Evolutionary conservation across 306 rosid species (phyloP).

Genomic region (Arachis hypogaea): DNA sequence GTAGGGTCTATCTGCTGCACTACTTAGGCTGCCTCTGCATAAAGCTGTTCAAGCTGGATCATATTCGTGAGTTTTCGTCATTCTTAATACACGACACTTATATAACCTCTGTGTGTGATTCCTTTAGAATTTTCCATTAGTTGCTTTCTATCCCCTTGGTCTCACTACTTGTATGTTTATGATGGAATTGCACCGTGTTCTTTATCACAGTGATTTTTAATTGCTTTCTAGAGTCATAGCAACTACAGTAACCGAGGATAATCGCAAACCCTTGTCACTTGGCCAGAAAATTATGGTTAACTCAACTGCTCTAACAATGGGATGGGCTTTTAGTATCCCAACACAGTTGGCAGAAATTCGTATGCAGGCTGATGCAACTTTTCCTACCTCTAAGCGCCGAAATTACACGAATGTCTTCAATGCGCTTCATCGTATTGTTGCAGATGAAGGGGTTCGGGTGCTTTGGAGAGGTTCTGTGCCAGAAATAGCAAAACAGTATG

Average conservation of each 20-base stretch:
- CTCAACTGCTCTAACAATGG: constrained; percentile 95
- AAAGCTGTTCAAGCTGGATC: constrained; percentile 95
- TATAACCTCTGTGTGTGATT: not conserved
- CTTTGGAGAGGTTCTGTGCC: constrained; percentile 99
- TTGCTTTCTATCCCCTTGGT: not conserved
- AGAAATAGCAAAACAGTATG: constrained; percentile 93
- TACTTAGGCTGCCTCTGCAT: constrained; percentile 92
- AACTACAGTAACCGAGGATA: constrained; percentile 84
- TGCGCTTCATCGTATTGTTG: constrained; percentile 76
- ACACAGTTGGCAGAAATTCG: constrained; percentile 94
- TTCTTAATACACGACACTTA: not conserved
- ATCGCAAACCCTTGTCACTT: constrained; percentile 93
- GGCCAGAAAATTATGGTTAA: constrained; percentile 95
- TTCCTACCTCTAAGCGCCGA: constrained; percentile 87
- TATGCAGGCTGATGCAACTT: constrained; percentile 98
- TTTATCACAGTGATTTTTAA: not conserved
- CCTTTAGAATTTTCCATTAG: not conserved
- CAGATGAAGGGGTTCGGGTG: constrained; percentile 89
- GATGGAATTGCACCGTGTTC: not conserved
- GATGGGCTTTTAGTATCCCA: constrained; percentile 86
- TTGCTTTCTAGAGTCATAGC: constrained; percentile 66
- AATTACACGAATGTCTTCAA: constrained; percentile 91
- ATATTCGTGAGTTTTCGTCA: constrained; percentile 61
- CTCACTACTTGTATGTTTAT: not conserved
- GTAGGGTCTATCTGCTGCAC: constrained; percentile 97